Conservation (phyloP, 1,284 basidiomycete species). For the Phellopilus nigrolimitatus region DNA sequence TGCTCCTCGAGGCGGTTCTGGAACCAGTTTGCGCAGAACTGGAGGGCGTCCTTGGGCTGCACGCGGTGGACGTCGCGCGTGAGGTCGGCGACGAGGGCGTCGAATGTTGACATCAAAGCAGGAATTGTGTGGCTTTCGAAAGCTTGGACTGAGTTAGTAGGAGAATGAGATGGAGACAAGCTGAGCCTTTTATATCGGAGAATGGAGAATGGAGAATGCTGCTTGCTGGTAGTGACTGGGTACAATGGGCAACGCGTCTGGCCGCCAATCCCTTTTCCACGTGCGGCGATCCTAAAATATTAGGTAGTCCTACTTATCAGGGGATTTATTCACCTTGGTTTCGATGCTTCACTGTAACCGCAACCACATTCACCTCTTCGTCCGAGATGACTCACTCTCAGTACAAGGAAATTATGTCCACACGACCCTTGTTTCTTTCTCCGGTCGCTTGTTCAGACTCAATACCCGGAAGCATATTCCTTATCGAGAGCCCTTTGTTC, state of each 20-base stretch:
- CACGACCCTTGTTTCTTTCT: too few relatives aligned
- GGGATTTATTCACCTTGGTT: too few relatives aligned
- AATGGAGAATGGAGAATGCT: background rate
- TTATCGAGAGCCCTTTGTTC: too few relatives aligned
- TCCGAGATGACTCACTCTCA: too few relatives aligned
- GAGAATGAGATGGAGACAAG: background rate
- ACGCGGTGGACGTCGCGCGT: slow-evolving; percentile 82
- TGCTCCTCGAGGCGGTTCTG: slow-evolving; percentile 83
- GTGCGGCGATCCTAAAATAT: too few relatives aligned
- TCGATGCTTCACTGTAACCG: too few relatives aligned
- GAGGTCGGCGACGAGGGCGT: slow-evolving; percentile 78
- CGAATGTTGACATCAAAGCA: slow-evolving; percentile 63
- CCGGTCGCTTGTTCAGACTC: too few relatives aligned
- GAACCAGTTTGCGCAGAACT: slow-evolving; percentile 97
- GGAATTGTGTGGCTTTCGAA: background rate
- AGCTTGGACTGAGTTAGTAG: background rate
- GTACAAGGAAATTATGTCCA: too few relatives aligned
- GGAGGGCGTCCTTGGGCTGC: slow-evolving; percentile 85
- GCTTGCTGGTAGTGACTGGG: background rate
- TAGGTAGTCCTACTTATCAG: too few relatives aligned
- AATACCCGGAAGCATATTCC: too few relatives aligned
- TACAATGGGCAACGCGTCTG: background rate
- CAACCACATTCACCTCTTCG: too few relatives aligned
- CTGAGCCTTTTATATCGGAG: slow-evolving; percentile 9
- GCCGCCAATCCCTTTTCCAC: too few relatives aligned